Conservation (phyloP, 371 early-diverging fungal genomes). For the Lichtheimia ramosa region DNA sequence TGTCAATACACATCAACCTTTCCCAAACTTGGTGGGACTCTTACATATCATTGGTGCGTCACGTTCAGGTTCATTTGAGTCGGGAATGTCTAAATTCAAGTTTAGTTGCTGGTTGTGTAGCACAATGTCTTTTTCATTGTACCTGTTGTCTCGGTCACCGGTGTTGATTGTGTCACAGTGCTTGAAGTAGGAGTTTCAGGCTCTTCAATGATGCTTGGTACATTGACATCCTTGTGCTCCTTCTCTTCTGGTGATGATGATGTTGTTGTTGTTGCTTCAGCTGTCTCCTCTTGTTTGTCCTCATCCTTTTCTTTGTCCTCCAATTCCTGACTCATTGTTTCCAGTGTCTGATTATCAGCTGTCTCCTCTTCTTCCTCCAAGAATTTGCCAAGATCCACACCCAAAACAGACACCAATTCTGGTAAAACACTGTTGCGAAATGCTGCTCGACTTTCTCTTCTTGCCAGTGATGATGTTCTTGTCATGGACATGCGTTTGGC, state of each 20-base stretch:
- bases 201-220: no score
- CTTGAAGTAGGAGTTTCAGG: no score
- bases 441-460: slow-evolving; percentile 19
- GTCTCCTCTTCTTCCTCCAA: slow-evolving; percentile 45
- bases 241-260: background rate
- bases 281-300: background rate
- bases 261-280: background rate
- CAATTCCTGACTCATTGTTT: background rate
- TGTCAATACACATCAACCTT: background rate
- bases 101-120: background rate
- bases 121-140: background rate
- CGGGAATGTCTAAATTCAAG: no score
- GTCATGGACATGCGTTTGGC: slow-evolving; percentile 49
- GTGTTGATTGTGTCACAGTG: no score
- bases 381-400: slow-evolving; percentile 49
- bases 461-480: slow-evolving; percentile 27
- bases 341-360: background rate
- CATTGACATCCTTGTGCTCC: no score
- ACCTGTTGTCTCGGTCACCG: no score
- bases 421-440: slow-evolving; percentile 51
- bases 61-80: background rate
- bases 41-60: slow-evolving; percentile 4
- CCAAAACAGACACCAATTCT: slow-evolving; percentile 47
- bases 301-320: background rate
- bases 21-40: no score